Conservation (phyloP, 202 grass and related monocot genomes). For the Panicum virgatum region DNA sequence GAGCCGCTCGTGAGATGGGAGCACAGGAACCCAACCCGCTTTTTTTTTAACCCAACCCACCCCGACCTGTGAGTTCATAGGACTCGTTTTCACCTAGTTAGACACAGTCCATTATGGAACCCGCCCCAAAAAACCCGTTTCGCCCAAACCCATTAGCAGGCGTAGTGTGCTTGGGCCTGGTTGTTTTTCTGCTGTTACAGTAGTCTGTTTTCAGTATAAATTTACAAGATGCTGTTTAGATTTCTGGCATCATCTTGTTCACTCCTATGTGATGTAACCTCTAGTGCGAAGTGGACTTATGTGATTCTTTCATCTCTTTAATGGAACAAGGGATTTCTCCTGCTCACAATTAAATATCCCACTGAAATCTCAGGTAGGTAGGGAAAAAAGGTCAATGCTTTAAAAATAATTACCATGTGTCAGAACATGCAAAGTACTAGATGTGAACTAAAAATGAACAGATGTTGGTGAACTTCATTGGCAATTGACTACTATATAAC, state of each 20-base stretch:
- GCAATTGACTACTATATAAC: background rate
- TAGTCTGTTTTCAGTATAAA: constrained; percentile 1
- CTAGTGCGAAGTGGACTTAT: background rate
- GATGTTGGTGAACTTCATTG: background rate
- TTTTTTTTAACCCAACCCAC: no score
- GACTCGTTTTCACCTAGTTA: no score
- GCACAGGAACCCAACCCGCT: no score
- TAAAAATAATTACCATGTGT: constrained; percentile 6
- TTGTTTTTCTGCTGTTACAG: background rate
- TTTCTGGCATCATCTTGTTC: background rate
- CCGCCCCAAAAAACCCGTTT: no score
- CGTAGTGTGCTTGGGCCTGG: background rate
- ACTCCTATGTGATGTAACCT: background rate
- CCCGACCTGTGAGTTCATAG: no score
- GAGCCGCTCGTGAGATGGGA: no score
- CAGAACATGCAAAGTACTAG: background rate
- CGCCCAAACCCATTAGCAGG: no score
- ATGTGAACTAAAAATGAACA: background rate
- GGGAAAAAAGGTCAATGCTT: background rate
- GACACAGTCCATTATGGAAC: no score
- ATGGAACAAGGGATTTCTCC: background rate
- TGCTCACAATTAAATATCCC: background rate
- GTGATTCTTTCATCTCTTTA: background rate
- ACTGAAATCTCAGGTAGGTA: background rate
- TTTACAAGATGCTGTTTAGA: background rate